Conservation (phyloP, 768 basidiomycete genomes). For the Pisolithus tinctorius region DNA sequence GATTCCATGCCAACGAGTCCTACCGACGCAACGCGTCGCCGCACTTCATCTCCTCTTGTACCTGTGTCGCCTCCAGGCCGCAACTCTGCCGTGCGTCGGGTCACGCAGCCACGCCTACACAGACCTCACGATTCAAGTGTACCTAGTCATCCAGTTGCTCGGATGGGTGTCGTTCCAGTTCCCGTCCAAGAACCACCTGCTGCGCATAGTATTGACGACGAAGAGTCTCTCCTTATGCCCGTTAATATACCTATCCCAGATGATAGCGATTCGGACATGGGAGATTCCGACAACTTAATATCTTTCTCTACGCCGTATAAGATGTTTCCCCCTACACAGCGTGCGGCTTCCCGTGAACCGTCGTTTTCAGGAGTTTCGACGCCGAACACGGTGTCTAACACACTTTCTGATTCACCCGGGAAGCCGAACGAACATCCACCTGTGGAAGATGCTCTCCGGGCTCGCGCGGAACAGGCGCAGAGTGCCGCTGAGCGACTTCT, state of each 20-base stretch:
- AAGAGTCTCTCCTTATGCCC: slow-evolving; percentile 65
- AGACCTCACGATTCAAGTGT: slow-evolving; percentile 22
- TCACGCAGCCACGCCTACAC: slow-evolving; percentile 33
- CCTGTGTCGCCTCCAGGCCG: slow-evolving; percentile 25
- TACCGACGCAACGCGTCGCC: slow-evolving; percentile 29
- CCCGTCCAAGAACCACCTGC: slow-evolving; percentile 37
- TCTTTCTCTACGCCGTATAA: slow-evolving; percentile 70
- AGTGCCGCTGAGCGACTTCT: slow-evolving; percentile 84
- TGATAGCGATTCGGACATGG: slow-evolving; percentile 62
- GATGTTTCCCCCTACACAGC: slow-evolving; percentile 34
- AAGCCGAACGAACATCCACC: slow-evolving; percentile 41
- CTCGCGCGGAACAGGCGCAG: slow-evolving; percentile 88
- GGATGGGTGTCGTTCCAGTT: slow-evolving; percentile 26
- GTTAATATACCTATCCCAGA: slow-evolving; percentile 71
- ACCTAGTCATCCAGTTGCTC: slow-evolving; percentile 8
- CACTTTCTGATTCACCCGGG: slow-evolving; percentile 48
- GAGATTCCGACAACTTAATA: slow-evolving; percentile 51
- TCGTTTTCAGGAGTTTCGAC: slow-evolving; percentile 47
- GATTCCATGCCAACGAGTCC: slow-evolving; percentile 24
- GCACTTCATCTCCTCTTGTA: slow-evolving; percentile 46
- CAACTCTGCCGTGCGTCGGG: slow-evolving; percentile 32
- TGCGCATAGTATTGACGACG: slow-evolving; percentile 36
- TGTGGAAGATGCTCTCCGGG: slow-evolving; percentile 79
- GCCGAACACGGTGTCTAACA: slow-evolving; percentile 47
- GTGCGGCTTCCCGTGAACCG: slow-evolving; percentile 34